Evolutionary conservation across 371 early-diverging fungal genomes (phyloP).

Genomic region (Phascolomyces articulosus): DNA sequence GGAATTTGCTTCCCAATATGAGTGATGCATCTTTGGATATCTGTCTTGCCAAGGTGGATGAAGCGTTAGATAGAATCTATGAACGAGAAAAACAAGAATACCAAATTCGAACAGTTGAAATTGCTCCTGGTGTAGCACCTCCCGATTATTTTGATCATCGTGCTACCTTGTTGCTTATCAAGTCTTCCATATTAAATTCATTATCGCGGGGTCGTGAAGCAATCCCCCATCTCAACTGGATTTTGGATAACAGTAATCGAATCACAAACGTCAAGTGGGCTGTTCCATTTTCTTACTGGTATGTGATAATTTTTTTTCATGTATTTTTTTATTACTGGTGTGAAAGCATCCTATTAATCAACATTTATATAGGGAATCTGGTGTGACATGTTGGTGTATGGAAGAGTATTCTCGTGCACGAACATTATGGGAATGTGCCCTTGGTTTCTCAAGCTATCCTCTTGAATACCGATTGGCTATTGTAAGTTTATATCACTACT

Average conservation of each 20-base stretch:
- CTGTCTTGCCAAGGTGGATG: constrained; percentile 47
- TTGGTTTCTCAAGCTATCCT: constrained; percentile 48
- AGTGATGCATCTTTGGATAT: constrained; percentile 33
- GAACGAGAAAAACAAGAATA: constrained; percentile 53
- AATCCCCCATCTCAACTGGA: constrained; percentile 59
- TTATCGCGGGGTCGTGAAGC: constrained; percentile 36
- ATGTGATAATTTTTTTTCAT: constrained; percentile 13
- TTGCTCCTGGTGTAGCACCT: constrained; percentile 38
- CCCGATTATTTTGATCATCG: constrained; percentile 55
- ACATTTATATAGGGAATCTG: constrained; percentile 50
- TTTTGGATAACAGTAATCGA: constrained; percentile 55
- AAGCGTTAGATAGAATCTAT: constrained; percentile 40
- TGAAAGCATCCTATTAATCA: not conserved
- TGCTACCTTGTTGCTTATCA: constrained; percentile 42
- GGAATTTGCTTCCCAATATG: constrained; percentile 66
- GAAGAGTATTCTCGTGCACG: constrained; percentile 47
- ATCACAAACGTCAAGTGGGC: constrained; percentile 58
- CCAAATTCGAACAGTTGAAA: constrained; percentile 43
- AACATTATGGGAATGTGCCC: constrained; percentile 55
- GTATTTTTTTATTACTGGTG: not conserved
- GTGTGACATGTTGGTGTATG: constrained; percentile 55
- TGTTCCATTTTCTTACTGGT: constrained; percentile 66
- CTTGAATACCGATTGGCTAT: constrained; percentile 59
- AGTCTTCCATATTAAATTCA: constrained; percentile 38
- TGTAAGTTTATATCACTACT: constrained; percentile 24